Evolutionary conservation across 345 rosid genomes (phyloP), one percentile per base, ranked within the genome.

Genomic region (Bruguiera gymnorhiza): DNA sequence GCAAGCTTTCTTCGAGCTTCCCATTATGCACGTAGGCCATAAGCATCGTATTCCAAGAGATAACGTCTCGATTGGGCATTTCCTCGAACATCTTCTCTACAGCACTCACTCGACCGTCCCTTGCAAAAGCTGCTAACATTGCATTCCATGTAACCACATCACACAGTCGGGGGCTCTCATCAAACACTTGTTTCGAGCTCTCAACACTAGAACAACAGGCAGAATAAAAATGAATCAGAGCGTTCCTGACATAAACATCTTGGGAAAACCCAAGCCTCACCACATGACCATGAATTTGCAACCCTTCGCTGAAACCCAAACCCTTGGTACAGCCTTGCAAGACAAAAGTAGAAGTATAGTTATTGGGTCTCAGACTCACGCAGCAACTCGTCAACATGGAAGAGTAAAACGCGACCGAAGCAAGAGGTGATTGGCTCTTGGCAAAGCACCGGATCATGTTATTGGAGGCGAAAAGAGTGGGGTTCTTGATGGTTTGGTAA

Each of bases 31-130:
- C 70, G n/a, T 79, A 85, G 24, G 75, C 78, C 15, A 81, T 72
- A 20, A 86, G 75, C 75, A 85, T 59, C 18, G 86, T 78, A 36
- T 83, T 81, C 89, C 86, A 85, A 1, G 85, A 79, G 16, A 85
- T 63, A 46, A 79, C 75, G 78, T 77, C 77, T 70, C 76, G 69
- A 21, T 56, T 30, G 31, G 60, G 70, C 81, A 85, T 73, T 31
- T 43, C 71, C 67, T 46, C 31, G 63, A 83, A 85, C 83, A 83
- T 60, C 39, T 46, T 78, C 73, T 74, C 51, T 19, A 79, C 83
- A 7, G 13, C 73, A 43, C 54, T 65, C 37, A 80, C 70, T 71
- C 61, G 67, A 13, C 79, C 87, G 70, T 60, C 66, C 57, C 68
- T 72, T 0, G 60, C 72, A 46, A 70, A 72, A 46, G 61, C 55